phyloP scores from a whole-genome alignment of 2,329 filamentous ascomycete species.

The Penicillium griseofulvum region DNA sequence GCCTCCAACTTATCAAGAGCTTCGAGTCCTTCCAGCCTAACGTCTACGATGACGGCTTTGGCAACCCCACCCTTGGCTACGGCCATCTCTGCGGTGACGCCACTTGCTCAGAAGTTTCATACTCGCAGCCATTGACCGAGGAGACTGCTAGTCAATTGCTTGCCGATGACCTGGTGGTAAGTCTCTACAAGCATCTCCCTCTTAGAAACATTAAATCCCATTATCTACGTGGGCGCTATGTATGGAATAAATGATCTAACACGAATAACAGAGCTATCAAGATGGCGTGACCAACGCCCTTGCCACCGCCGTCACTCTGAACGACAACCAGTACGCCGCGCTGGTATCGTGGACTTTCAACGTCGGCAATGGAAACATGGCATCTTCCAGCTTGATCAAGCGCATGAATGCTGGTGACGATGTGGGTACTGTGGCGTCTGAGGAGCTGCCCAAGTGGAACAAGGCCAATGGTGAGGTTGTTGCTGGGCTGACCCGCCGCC shows the following conservation, averaged over 20 bases:
- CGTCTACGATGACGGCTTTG: conserved; percentile 43
- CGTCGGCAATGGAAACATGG: conserved; percentile 46
- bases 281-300: conserved; percentile 43
- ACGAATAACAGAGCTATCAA: conserved; percentile 28
- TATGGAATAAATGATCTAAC: background rate
- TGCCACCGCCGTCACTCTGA: conserved; percentile 39
- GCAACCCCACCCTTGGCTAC: conserved; percentile 52
- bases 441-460: conserved; percentile 52
- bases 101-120: conserved; percentile 48
- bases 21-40: conserved; percentile 37
- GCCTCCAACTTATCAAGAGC: conserved; percentile 38
- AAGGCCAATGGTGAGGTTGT: conserved; percentile 42
- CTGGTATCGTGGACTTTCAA: conserved; percentile 55
- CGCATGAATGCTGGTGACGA: conserved; percentile 48
- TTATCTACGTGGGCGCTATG: too few relatives aligned
- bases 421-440: conserved; percentile 41
- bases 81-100: conserved; percentile 49
- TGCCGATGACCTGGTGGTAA: conserved; percentile 36
- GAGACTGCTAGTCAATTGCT: conserved; percentile 44
- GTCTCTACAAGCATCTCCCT: background rate
- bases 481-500: conserved; percentile 43
- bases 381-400: conserved; percentile 42
- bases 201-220: background rate
- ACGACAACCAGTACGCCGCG: conserved; percentile 54
- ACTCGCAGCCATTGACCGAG: conserved; percentile 45